Percentiles rank a stretch among this genome's conserved stretches.
Conservation (phyloP, 371 early-diverging fungal species). For the Zancudomyces culisetae region DNA sequence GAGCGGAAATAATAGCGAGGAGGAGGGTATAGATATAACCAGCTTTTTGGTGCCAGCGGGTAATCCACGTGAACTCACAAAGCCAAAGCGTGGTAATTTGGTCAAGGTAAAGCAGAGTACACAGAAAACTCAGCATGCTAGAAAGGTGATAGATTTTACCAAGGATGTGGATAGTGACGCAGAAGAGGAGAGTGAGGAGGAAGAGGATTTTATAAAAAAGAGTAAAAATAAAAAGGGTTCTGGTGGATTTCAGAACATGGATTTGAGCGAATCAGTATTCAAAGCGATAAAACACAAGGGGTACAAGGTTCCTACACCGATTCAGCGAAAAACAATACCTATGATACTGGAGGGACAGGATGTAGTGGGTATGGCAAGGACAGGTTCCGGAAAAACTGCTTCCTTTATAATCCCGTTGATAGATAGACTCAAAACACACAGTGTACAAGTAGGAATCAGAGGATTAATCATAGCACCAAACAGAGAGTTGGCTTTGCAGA, state of each 20-base stretch:
- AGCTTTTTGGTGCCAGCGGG: background rate
- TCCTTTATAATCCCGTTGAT: slow-evolving; percentile 92
- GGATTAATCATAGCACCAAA: slow-evolving; percentile 77
- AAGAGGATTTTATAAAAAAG: background rate
- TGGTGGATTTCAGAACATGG: slow-evolving; percentile 95
- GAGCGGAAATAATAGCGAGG: background rate
- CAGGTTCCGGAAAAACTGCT: slow-evolving; percentile 97
- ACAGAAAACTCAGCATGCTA: background rate
- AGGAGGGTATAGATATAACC: background rate
- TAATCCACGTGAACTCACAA: background rate
- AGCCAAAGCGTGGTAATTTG: background rate
- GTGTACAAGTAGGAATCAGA: slow-evolving; percentile 73
- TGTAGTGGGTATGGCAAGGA: slow-evolving; percentile 95
- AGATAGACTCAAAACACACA: slow-evolving; percentile 69
- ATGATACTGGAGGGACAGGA: slow-evolving; percentile 75
- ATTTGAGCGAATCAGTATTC: slow-evolving; percentile 32
- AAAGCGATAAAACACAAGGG: slow-evolving; percentile 78
- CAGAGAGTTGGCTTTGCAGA: slow-evolving; percentile 94
- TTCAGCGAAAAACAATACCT: slow-evolving; percentile 94
- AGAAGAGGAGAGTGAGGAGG: slow-evolving; percentile 9
- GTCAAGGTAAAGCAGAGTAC: background rate
- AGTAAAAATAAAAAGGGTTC: slow-evolving; percentile 83
- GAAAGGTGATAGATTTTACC: background rate
- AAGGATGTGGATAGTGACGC: background rate
- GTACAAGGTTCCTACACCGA: slow-evolving; percentile 94